Evolutionary conservation across 164 flowering plant species (phyloP).

Genomic region (Cinnamomum micranthum): DNA sequence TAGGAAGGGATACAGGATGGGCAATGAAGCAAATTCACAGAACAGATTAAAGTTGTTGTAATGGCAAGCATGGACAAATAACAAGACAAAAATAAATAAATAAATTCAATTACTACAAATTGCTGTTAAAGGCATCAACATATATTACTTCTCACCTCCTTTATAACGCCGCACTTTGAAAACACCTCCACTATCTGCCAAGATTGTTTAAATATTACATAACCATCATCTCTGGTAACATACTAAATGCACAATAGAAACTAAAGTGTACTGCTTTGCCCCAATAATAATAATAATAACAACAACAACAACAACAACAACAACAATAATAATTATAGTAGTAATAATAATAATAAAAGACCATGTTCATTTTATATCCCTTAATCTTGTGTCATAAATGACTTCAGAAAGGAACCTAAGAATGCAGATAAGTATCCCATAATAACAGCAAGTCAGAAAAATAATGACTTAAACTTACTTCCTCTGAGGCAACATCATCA

Average conservation of each 20-base stretch:
- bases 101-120: too few species aligned
- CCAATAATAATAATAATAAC: too few species aligned
- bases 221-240: neutral
- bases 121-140: neutral
- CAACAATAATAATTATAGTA: too few species aligned
- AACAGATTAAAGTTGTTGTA: neutral
- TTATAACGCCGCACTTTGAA: slow-evolving; percentile 93
- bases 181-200: slow-evolving; percentile 87
- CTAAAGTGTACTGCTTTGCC: too few species aligned
- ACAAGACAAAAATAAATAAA: neutral
- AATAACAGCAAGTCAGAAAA: neutral
- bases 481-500: slow-evolving; percentile 88
- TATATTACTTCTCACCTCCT: slow-evolving; percentile 54
- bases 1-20: neutral
- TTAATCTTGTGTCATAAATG: neutral
- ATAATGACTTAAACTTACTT: slow-evolving; percentile 42
- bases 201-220: neutral
- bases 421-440: neutral
- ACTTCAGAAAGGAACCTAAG: neutral
- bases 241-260: neutral
- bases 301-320: too few species aligned
- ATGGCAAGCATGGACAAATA: neutral
- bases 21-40: neutral
- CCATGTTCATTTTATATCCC: neutral
- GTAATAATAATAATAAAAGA: neutral